A percentile compares a stretch with the other conserved stretches of the same genome.
phyloP scores from a whole-genome alignment of 371 early-diverging fungal genomes.

The Rhizomucor pusillus region DNA sequence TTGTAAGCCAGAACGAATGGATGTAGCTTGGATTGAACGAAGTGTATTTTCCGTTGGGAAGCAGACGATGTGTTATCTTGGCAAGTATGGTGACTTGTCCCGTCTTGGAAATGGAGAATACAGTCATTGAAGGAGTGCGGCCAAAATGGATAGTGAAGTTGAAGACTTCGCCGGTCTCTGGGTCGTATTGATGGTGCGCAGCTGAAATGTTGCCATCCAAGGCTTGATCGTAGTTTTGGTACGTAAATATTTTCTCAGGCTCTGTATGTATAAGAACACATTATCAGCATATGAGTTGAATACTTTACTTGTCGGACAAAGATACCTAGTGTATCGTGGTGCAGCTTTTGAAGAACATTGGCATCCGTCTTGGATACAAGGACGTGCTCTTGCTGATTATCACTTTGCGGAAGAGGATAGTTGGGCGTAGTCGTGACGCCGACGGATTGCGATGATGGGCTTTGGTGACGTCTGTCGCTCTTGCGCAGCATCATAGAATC shows the following conservation, averaged over 20 bases:
- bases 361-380: conserved; percentile 60
- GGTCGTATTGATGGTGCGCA: conserved; percentile 58
- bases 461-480: neutral
- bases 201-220: conserved; percentile 45
- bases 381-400: conserved; percentile 3
- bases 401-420: conserved; percentile 38
- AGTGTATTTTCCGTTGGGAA: conserved; percentile 7
- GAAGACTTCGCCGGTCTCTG: conserved; percentile 47
- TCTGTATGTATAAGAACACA: conserved; percentile 26
- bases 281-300: neutral
- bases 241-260: conserved; percentile 49
- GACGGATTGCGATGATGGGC: conserved; percentile 24
- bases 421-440: conserved; percentile 57
- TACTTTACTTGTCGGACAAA: no score
- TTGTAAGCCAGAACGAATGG: conserved; percentile 44
- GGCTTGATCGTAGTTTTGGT: conserved; percentile 40
- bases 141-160: conserved; percentile 28
- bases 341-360: conserved; percentile 55
- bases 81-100: conserved; percentile 28
- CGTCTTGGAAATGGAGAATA: conserved; percentile 3
- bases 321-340: conserved; percentile 61
- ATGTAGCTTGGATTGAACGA: conserved; percentile 27
- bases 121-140: neutral
- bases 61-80: conserved; percentile 31
- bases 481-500: conserved; percentile 1